These are phyloP conservation scores for Thuja plicata DNA, from an alignment of 83 land plant species.

Conservation along the genomic window DNA sequence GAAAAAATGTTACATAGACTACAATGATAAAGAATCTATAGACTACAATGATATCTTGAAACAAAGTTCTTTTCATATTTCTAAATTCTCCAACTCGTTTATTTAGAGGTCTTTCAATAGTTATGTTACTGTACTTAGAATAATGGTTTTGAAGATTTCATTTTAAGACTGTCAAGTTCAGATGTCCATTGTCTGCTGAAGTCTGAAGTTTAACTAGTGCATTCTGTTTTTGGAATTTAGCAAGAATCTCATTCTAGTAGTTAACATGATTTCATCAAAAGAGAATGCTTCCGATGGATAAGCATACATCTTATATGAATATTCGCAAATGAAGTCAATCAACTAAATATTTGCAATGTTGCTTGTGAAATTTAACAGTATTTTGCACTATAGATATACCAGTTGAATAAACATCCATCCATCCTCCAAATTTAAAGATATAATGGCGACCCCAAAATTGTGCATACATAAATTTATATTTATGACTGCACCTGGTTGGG, in stretches of 20 bases:
- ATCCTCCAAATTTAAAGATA: not conserved
- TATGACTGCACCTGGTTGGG: not conserved
- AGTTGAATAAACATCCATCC: not conserved
- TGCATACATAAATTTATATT: not conserved
- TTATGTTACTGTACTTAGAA: not conserved
- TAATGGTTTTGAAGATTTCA: not conserved
- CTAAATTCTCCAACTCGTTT: not conserved
- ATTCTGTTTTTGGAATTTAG: not conserved
- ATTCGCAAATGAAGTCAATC: not conserved
- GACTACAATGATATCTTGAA: not conserved
- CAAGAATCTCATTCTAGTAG: not conserved
- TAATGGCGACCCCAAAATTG: not conserved
- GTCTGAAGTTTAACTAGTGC: not conserved
- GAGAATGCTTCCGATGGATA: not conserved
- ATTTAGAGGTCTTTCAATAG: not conserved
- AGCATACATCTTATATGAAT: not conserved
- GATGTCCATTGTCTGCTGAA: not conserved
- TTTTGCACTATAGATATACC: not conserved
- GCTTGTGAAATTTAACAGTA: not conserved
- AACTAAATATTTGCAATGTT: not conserved
- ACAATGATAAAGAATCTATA: not conserved
- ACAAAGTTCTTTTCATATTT: not conserved
- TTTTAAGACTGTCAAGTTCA: not conserved
- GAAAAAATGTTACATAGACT: not conserved
- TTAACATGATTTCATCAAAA: not conserved